These are phyloP conservation scores for Cercospora zeina DNA, from an alignment of 2,329 filamentous ascomycete species.

Conservation along the genomic window DNA sequence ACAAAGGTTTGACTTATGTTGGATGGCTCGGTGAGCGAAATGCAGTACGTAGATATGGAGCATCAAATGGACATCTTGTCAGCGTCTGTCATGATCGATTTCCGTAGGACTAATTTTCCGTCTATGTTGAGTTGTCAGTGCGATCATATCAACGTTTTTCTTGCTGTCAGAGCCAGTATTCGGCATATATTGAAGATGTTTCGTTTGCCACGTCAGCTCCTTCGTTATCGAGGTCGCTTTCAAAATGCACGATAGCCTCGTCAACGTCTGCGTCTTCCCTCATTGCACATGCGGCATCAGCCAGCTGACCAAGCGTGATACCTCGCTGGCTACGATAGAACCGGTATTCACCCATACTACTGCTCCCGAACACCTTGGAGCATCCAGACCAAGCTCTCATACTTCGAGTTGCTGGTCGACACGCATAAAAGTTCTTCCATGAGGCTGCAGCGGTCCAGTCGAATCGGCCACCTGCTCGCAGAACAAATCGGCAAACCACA, in stretches of 20 bases:
- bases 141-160: too few species aligned
- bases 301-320: slow-evolving; percentile 17
- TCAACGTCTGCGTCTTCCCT: slow-evolving; percentile 15
- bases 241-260: slow-evolving; percentile 20
- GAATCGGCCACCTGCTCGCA: not conserved
- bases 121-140: not conserved
- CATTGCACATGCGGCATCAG: slow-evolving; percentile 20
- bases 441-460: slow-evolving; percentile 17
- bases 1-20: too few species aligned
- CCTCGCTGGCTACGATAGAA: slow-evolving; percentile 16
- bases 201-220: slow-evolving; percentile 7
- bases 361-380: slow-evolving; percentile 19
- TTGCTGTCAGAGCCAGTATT: slow-evolving; percentile 9
- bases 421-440: slow-evolving; percentile 17
- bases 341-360: slow-evolving; percentile 14
- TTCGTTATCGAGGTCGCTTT: slow-evolving; percentile 16
- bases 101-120: too few species aligned
- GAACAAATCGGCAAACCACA: slow-evolving; percentile 11
- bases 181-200: slow-evolving; percentile 4
- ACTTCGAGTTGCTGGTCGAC: slow-evolving; percentile 18
- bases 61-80: too few species aligned
- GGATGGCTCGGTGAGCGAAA: not conserved
- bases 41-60: not conserved
- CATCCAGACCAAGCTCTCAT: slow-evolving; percentile 22
- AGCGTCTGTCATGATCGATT: too few species aligned